Base-by-base conservation (phyloP, 495 filamentous ascomycete species). In the Lasiosphaeria hispida region DNA sequence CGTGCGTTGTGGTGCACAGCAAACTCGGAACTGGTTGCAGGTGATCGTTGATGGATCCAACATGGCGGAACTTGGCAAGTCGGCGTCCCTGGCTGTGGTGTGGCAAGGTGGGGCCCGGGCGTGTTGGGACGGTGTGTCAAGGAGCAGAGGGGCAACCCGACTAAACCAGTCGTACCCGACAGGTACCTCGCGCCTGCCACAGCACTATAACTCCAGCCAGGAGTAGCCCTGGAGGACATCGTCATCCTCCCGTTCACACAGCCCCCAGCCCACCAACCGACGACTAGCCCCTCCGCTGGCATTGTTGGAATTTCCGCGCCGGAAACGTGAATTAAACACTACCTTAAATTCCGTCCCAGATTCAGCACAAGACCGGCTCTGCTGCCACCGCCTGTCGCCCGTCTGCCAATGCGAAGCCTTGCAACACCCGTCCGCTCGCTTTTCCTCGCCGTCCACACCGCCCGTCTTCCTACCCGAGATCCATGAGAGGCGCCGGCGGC, bases 401-500 rank as follows among this genome's bases (percentile, higher is more conserved):
- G 23, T 4, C 47, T 30, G 47, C 49, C 49, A 41, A 53, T 53
- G 49, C 52, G 33, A 17, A 19, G 19, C 14, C 8, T 43, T 39
- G 7, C 37, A 18, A 48, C 33, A 48, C 13, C 18, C 15, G 17
- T 14, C 23, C 38, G 10, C 8, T 17, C 23, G 9, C 17, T 34
- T 47, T 39, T 13, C 40, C 13, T 37, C 18, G 11, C 43, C 5
- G 9, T 10, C 41, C 33, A 48, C 47, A 18, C 43, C n/a, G 34
- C 36, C 18, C 19, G 13, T 34, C 34, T 33, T 37, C 45, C 53
- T 63, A 55, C 45, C 39, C 38, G 35, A 49, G 42, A 14, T 58
- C 61, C 53, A 63, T 70, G 67, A 69, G 48, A 58, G 48, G 61
- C 40, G 8, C 51, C 48, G 50, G 42, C 50, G 39, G 63, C 48